Conservation (phyloP, 2,329 filamentous ascomycete species). For the Aciculosporium take region DNA sequence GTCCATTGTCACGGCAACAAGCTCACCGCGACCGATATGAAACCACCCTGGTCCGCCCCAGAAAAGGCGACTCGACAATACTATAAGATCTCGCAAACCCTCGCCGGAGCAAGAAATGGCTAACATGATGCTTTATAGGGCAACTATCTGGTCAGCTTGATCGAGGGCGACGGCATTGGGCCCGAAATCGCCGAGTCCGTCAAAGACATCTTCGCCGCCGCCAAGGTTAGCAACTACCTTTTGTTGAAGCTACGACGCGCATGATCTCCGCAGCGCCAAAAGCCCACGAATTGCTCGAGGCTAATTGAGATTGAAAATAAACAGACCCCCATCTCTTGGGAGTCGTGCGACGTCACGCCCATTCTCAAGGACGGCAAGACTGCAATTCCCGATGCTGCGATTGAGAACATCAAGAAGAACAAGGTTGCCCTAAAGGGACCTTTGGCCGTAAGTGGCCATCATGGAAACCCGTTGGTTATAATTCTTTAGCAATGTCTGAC, state of each 20-base stretch:
- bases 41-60: too few relatives aligned
- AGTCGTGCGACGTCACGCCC: slow-evolving; percentile 90
- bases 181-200: slow-evolving; percentile 96
- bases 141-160: slow-evolving; percentile 90
- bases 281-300: neutral
- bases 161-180: slow-evolving; percentile 97
- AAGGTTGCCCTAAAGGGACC: slow-evolving; percentile 97
- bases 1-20: neutral
- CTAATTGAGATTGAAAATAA: neutral
- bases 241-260: neutral
- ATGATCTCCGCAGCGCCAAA: neutral
- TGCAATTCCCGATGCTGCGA: slow-evolving; percentile 81
- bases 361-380: slow-evolving; percentile 91
- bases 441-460: slow-evolving; percentile 56
- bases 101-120: neutral
- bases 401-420: slow-evolving; percentile 86
- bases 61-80: slow-evolving; percentile 2
- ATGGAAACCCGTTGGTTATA: neutral
- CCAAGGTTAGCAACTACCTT: slow-evolving; percentile 48
- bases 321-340: slow-evolving; percentile 87
- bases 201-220: slow-evolving; percentile 96
- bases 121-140: slow-evolving; percentile 39
- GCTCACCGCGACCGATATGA: too few relatives aligned
- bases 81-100: neutral
- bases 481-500: neutral